phyloP scores from a whole-genome alignment of 805 yeast species.

The Schizosaccharomyces lindneri region DNA sequence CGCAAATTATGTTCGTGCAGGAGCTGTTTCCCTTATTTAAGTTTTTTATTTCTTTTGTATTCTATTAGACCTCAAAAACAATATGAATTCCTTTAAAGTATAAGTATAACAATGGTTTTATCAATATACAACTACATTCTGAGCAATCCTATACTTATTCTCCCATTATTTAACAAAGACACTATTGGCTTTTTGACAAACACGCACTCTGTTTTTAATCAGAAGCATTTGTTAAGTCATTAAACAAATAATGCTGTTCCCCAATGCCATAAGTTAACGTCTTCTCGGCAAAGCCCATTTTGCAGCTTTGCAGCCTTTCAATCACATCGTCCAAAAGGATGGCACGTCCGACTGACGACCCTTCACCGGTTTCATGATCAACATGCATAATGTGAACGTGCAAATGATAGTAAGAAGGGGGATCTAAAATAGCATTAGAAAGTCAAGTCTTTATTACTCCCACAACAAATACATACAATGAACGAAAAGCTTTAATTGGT shows the following conservation, averaged over 20 bases:
- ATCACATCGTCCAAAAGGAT: constrained; percentile 58
- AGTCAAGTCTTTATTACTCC: neutral
- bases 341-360: constrained; percentile 60
- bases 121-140: neutral
- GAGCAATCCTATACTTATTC: neutral
- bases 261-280: constrained; percentile 45
- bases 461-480: constrained; percentile 19
- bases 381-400: constrained; percentile 75
- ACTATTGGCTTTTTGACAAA: neutral
- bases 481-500: constrained; percentile 49
- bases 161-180: neutral
- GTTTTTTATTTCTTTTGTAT: too few species aligned
- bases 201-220: neutral
- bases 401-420: constrained; percentile 88
- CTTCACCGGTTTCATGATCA: constrained; percentile 37
- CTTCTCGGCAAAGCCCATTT: constrained; percentile 27
- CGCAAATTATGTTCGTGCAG: neutral
- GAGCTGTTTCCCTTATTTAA: neutral
- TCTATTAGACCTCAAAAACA: too few species aligned
- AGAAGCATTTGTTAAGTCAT: neutral
- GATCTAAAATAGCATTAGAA: constrained; percentile 18
- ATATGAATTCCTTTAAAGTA: too few species aligned
- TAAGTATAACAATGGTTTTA: too few species aligned
- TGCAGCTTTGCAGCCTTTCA: constrained; percentile 33
- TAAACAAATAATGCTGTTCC: constrained; percentile 42